A percentile compares a stretch with the other conserved stretches of the same genome.
Evolutionary conservation across 768 basidiomycete species (phyloP).

Genomic region (Russula earlei): DNA sequence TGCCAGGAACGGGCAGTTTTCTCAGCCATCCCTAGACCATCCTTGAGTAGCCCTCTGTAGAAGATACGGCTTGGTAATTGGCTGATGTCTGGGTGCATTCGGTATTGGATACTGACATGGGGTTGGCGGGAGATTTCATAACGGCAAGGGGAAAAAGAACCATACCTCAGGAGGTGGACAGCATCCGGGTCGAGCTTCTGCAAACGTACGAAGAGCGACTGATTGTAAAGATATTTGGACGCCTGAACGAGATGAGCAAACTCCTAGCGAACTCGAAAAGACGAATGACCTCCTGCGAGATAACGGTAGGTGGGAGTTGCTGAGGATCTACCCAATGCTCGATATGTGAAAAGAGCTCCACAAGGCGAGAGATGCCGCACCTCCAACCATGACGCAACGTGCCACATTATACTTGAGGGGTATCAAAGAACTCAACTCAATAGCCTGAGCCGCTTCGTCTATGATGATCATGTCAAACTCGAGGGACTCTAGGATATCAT

Average conservation of each 20-base stretch:
- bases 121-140: background rate
- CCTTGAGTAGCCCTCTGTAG: constrained; percentile 67
- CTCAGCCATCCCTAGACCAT: constrained; percentile 81
- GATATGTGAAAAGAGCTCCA: background rate
- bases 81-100: constrained; percentile 98
- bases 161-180: constrained; percentile 83
- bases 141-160: background rate
- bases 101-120: constrained; percentile 82
- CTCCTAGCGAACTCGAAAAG: constrained; percentile 19
- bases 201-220: constrained; percentile 87
- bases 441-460: constrained; percentile 95
- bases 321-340: constrained; percentile 52
- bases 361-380: constrained; percentile 27
- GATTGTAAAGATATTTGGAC: constrained; percentile 66
- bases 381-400: constrained; percentile 90
- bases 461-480: constrained; percentile 96
- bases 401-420: constrained; percentile 82
- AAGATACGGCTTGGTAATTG: constrained; percentile 81
- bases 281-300: constrained; percentile 46
- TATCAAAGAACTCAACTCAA: constrained; percentile 90
- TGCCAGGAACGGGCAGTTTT: constrained; percentile 90
- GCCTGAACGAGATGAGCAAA: constrained; percentile 36
- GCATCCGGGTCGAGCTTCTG: constrained; percentile 72
- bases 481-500: constrained; percentile 71
- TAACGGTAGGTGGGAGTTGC: constrained; percentile 91